A percentile compares a stretch with the other conserved stretches of the same genome.
Conservation (phyloP, 345 rosid species). For the Lepidium africanum region DNA sequence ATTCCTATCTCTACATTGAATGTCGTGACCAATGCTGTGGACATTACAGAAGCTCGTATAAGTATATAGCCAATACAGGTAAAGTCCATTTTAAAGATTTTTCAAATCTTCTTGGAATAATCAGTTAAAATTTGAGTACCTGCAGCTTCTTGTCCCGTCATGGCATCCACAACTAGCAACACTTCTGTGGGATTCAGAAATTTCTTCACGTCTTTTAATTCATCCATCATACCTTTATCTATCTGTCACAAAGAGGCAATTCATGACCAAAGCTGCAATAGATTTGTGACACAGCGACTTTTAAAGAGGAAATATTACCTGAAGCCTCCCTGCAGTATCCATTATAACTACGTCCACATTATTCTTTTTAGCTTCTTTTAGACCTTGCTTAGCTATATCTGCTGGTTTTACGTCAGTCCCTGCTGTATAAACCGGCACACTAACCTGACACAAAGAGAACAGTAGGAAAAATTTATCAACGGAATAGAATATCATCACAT, state of each 20-base stretch:
- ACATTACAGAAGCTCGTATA: background rate
- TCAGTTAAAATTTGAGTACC: constrained; percentile 33
- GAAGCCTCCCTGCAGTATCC: constrained; percentile 99
- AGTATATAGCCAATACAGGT: background rate
- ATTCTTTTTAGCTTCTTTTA: constrained; percentile 75
- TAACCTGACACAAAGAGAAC: constrained; percentile 57
- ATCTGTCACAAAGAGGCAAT: constrained; percentile 39
- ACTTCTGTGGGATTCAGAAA: constrained; percentile 84
- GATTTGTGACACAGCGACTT: background rate
- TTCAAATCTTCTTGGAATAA: background rate
- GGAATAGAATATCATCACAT: background rate
- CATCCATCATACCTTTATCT: constrained; percentile 97
- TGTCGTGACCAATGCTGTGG: constrained; percentile 82
- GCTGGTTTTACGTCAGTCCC: constrained; percentile 86
- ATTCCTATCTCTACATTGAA: constrained; percentile 98
- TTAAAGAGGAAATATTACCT: constrained; percentile 41
- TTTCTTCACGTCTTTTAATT: constrained; percentile 88
- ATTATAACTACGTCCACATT: constrained; percentile 79
- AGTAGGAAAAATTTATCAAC: constrained; percentile 16
- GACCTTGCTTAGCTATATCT: constrained; percentile 84
- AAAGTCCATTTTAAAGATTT: background rate
- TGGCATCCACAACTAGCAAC: constrained; percentile 95
- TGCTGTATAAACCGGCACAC: constrained; percentile 78
- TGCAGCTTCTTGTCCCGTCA: constrained; percentile 99
- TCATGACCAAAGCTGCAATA: constrained; percentile 7